Base-by-base conservation (phyloP, 257 asterid species). In the Hygrophila difformis region DNA sequence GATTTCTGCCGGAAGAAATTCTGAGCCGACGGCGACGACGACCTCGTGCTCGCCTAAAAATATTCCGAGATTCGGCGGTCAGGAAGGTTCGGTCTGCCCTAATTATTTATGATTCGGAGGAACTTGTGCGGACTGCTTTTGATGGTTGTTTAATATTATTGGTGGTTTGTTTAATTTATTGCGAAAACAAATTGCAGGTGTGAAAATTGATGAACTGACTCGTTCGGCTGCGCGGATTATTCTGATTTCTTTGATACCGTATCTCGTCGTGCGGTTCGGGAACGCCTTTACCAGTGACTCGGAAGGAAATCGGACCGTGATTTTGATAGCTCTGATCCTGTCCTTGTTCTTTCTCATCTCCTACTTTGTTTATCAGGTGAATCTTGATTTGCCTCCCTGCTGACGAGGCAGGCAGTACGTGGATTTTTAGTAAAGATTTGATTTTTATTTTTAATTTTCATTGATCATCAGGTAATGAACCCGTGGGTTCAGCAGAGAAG, bases 401-500 rank as follows among this genome's bases (percentile, higher is more conserved):
- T n/a, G n/a, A n/a, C n/a, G n/a, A n/a, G n/a, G n/a, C n/a, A n/a
- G n/a, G n/a, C n/a, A n/a, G n/a, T n/a, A n/a, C n/a, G n/a, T n/a
- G 31, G 7, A 26, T 8, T 8, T 26, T 3, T 26, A 8, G 46
- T 41, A 4, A 1, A n/a, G n/a, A n/a, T n/a, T 55, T 12, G 4
- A 29, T 15, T 9, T 8, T 23, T 19, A 23, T 26, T 43, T 36
- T 54, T 47, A 20, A 13, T 42, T n/a, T n/a, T n/a, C n/a, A n/a
- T 36, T 59, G 11, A 29, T n/a, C n/a, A n/a, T 33, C 71, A 79
- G 84, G 61, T 72, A 23, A 31, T 40, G 64, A 20, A 72, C 36
- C 89, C 89, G 19, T 75, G 78, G 89, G 62, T 79, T 53, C 84
- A 75, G 40, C 44, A 72, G 33, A 75, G 84, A 64, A 75, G 81